Evolutionary conservation across 495 filamentous ascomycete species (phyloP), one percentile per base, ranked within the genome.

Genomic region (Cercophora scortea): DNA sequence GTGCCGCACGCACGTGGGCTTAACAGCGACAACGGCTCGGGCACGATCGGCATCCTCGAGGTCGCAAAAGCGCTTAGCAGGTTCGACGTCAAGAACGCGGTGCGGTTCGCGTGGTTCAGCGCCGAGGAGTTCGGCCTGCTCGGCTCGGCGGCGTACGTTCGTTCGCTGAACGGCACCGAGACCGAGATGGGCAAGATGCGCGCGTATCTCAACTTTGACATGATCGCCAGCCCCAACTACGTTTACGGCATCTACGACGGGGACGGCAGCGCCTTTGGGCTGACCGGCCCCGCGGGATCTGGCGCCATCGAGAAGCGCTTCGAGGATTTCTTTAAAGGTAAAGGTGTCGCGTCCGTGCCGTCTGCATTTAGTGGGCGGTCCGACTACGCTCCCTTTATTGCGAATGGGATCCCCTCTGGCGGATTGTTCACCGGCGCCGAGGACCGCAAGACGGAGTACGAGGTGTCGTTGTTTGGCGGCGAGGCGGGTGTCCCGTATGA

Each of bases 171-270:
- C 19, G 60, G 61, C 18, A 71, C 79, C 47, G 57, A 67, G 18
- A 47, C 67, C 2, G 71, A 69, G 15, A 67, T 78, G 10, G 69
- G 65, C 35, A 81, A 82, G 59, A 77, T 89, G 54, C 64, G 76
- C 1, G 75, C 86, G 4, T 87, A 87, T 60, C 81, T 89, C 58
- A 87, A 89, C 71, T 86, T 87, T 56, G 86, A 89, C 67, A 89
- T 89, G 86, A 85, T 88, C 52, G 86, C 85, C 42, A 80, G 74
- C 13, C 86, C 86, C 42, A 88, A 89, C 72, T 88, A 80, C 59
- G 71, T 78, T 13, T 75, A 80, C 59, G 79, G 77, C 60, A 76
- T 87, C 63, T 88, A 87, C 62, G 86, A 89, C 62, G 86, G 86
- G 42, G 82, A 87, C 55, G 86, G 85, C 42, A 68, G 61, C 45